phyloP scores from a whole-genome alignment of 1,139 yeast genomes.

The Scheffersomyces quercinus region DNA sequence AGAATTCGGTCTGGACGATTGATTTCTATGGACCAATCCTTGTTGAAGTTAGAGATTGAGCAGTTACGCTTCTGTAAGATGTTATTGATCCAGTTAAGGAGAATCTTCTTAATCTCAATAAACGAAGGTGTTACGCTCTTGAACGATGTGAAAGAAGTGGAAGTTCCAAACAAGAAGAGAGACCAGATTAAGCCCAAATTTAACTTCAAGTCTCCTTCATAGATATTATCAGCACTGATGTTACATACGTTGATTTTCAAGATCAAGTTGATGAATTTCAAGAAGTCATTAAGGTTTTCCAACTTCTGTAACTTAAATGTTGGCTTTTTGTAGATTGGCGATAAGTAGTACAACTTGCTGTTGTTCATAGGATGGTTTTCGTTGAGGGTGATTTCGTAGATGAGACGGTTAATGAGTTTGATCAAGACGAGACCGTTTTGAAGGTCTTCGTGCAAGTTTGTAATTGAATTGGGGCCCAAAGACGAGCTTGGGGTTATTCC shows the following conservation, averaged over 20 bases:
- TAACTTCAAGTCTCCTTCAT: constrained; percentile 62
- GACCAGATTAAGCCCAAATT: constrained; percentile 71
- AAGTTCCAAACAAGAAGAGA: constrained; percentile 52
- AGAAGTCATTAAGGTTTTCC: constrained; percentile 60
- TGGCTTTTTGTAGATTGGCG: constrained; percentile 48
- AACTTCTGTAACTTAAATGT: constrained; percentile 57
- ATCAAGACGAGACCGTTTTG: constrained; percentile 43
- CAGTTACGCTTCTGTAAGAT: constrained; percentile 20
- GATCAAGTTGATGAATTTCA: constrained; percentile 54
- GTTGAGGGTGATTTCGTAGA: constrained; percentile 20
- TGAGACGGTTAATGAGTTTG: constrained; percentile 34
- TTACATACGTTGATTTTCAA: constrained; percentile 53
- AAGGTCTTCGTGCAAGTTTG: constrained; percentile 32
- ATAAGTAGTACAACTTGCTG: constrained; percentile 24
- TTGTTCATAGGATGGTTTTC: constrained; percentile 14
- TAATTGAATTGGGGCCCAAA: constrained; percentile 13
- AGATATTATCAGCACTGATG: constrained; percentile 69
- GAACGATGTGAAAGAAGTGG: constrained; percentile 30
- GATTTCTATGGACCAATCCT: constrained; percentile 41
- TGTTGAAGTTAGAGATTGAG: constrained; percentile 31
- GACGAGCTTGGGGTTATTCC: constrained; percentile 38
- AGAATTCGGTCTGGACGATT: constrained; percentile 30
- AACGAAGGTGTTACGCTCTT: constrained; percentile 39
- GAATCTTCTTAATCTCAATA: constrained; percentile 32
- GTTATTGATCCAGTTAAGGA: constrained; percentile 36